Base-by-base conservation (phyloP, 2,329 filamentous ascomycete species). In the Endoconidiophora laricicola region DNA sequence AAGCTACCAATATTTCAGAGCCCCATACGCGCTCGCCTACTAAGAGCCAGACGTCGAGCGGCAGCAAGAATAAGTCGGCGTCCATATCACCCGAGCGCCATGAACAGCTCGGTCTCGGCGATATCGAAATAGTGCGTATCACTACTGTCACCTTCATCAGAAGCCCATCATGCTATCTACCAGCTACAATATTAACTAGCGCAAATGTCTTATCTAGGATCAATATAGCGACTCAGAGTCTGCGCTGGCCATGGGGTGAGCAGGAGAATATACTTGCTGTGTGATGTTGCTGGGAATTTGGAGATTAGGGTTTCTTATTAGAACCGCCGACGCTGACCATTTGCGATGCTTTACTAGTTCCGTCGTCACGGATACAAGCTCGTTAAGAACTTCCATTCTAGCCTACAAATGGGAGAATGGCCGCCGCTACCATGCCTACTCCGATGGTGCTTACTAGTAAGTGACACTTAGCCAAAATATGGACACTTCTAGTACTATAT, bases 351-450 rank as follows among this genome's bases (percentile, higher is more conserved):
- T 26, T 41, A 41, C 18, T 4, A 29, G 46, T 4, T 48, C 46
- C 10, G 48, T 44, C n/a, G 40, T 54, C 2, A 45, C 52, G 2
- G 52, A 54, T 29, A 51, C 52, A 1, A 51, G 39, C 10, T 67
- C 64, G 6, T 55, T 70, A 41, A 62, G 63, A 7, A 69, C 66
- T 9, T 68, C 66, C 50, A 63, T 70, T 38, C 61, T 58, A 47
- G 55, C 67, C 26, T 71, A 68, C 54, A 60, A 63, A 26, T 69
- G 65, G 55, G 66, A 71, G 49, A 65, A 72, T 47, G 69, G 69
- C 2, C 63, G 70, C 0, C 60, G 69, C 2, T 74, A 73, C 42
- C 68, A 71, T 53, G 64, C 62, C 29, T 69, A 65, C 54, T 63
- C 65, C 36, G 65, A 69, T 16, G 71, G 69, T 6, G 57, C 62